These are phyloP conservation scores for Cystobasidium ongulense DNA, from an alignment of 768 basidiomycete species.

Conservation along the genomic window DNA sequence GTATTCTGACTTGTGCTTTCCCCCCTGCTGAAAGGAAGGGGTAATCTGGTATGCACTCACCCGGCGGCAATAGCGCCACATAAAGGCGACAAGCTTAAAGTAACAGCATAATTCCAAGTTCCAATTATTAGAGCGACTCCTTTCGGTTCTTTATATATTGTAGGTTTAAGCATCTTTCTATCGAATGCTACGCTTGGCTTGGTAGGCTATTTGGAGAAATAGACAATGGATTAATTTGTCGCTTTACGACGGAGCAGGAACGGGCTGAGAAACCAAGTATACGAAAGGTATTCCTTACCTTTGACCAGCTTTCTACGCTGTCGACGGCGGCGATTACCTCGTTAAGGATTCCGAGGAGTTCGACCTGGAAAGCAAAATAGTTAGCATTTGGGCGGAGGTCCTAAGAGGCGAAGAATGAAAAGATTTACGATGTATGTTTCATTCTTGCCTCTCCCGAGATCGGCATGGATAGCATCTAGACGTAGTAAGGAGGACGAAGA, in stretches of 20 bases:
- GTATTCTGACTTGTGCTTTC: too few species aligned
- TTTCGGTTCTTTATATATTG: slow-evolving; percentile 66
- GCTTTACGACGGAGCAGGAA: not conserved
- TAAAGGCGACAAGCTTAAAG: slow-evolving; percentile 49
- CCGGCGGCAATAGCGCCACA: slow-evolving; percentile 73
- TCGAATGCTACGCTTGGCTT: slow-evolving; percentile 54
- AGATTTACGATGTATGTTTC: slow-evolving; percentile 49
- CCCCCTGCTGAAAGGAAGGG: too few species aligned
- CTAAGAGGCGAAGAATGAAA: not conserved
- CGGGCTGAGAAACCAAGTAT: not conserved
- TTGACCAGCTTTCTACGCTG: slow-evolving; percentile 66
- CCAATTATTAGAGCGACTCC: slow-evolving; percentile 41
- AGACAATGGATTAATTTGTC: not conserved
- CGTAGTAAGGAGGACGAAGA: not conserved
- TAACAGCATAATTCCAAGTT: slow-evolving; percentile 41
- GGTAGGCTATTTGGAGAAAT: slow-evolving; percentile 46
- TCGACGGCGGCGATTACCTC: slow-evolving; percentile 55
- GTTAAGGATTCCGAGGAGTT: slow-evolving; percentile 53
- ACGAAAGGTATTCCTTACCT: slow-evolving; percentile 41
- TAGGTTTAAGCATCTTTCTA: slow-evolving; percentile 57
- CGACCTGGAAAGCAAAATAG: slow-evolving; percentile 46
- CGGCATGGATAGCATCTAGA: slow-evolving; percentile 12
- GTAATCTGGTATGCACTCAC: too few species aligned
- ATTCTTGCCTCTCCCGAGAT: not conserved
- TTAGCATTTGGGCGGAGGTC: not conserved